Percentiles rank a stretch among this genome's conserved stretches.
phyloP scores from a whole-genome alignment of 768 basidiomycete species.

The Suillus ampliporus region DNA sequence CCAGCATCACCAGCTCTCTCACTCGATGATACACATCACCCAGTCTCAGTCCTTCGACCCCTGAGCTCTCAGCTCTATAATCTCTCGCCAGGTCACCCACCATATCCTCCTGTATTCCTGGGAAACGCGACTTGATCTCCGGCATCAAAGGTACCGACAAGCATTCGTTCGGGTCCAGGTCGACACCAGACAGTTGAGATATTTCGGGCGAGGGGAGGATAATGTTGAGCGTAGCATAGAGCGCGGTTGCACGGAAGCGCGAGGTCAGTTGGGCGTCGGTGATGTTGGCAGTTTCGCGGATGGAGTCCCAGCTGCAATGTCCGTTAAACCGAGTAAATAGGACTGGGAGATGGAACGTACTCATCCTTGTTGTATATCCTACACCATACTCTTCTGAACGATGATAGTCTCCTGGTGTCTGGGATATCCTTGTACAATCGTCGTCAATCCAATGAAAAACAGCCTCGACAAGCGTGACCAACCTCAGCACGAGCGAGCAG shows the following conservation, averaged over 20 bases:
- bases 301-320: conserved; percentile 69
- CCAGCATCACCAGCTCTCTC: conserved; percentile 62
- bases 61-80: conserved; percentile 64
- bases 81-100: conserved; percentile 63
- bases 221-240: conserved; percentile 68
- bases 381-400: conserved; percentile 83
- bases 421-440: conserved; percentile 60
- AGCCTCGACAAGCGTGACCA: conserved; percentile 20
- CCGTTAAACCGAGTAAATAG: neutral
- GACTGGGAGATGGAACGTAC: conserved; percentile 51
- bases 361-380: conserved; percentile 88
- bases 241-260: conserved; percentile 74
- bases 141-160: conserved; percentile 58
- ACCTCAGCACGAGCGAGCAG: conserved; percentile 65
- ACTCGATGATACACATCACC: conserved; percentile 67
- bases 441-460: neutral
- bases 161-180: conserved; percentile 63
- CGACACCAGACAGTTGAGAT: conserved; percentile 50
- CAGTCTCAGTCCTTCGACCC: conserved; percentile 58
- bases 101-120: conserved; percentile 71
- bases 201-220: conserved; percentile 45
- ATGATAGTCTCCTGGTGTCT: conserved; percentile 67
- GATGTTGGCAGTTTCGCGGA: conserved; percentile 75
- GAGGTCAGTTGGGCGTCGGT: conserved; percentile 78
- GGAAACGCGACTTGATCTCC: conserved; percentile 75